Base-by-base conservation (phyloP, 495 filamentous ascomycete species). In the Usnea hakonensis region DNA sequence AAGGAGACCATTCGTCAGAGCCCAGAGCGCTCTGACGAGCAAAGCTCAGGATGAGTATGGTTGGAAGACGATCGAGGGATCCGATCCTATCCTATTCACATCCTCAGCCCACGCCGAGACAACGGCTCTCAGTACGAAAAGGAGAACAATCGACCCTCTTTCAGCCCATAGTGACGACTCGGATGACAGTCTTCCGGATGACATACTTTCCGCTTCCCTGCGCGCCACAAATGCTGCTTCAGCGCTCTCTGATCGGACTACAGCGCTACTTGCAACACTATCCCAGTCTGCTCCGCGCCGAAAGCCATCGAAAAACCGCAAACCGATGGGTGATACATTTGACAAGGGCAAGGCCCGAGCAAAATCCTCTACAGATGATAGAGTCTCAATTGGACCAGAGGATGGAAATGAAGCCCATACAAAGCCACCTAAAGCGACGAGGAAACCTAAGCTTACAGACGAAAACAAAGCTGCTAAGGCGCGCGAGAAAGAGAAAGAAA, bases 81-180 rank as follows among this genome's bases (percentile, higher is more conserved):
- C 74, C 0, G 82, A 85, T 69, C 79, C 81, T 2, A 80, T 83
- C 61, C 61, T 79, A 7, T 80, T 82, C 67, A 82, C 80, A 0
- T 85, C 81, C 19, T 81, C 81, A 19, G 71, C 71, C 1, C 73
- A 72, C 9, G 65, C 70, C 44, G 53, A 32, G 19, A 33, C 36
- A 2, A 36, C 54, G 38, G n/a, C 35, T 52, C 70, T 57, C n/a
- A 38, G 58, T 36, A 30, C 65, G 19, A 65, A 61, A 3, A 41
- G 30, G 43, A 57, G 50, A 57, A 23, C 58, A 56, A 21, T 63
- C 17, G 61, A 59, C 26, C 43, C n/a, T 30, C 48, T 58, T 16
- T 52, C 28, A 23, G 43, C 50, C 58, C 41, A 78, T 82, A 57
- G 71, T 68, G 26, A 76, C 73, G 40, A 72, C 71, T 63, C 75